phyloP scores from a whole-genome alignment of 495 filamentous ascomycete genomes.

The Neurospora pannonica region DNA sequence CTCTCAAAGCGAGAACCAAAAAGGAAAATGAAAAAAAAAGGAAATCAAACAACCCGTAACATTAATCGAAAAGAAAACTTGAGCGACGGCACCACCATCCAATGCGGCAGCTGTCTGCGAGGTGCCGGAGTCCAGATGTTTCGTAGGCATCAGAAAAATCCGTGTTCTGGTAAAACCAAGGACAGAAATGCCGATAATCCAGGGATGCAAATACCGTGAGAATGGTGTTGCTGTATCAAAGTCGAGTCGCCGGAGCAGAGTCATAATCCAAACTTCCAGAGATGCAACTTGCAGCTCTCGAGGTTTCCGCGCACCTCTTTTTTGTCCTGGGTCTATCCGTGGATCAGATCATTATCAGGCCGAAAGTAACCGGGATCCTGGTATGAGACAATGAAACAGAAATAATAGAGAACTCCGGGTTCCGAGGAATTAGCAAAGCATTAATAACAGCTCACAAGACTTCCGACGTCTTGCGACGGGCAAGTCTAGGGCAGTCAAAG shows the following conservation, averaged over 20 bases:
- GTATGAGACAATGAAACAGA: conserved; percentile 3
- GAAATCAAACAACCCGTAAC: conserved; percentile 17
- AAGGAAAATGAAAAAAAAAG: conserved; percentile 17
- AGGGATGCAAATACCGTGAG: neutral
- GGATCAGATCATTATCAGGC: conserved; percentile 22
- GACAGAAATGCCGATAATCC: conserved; percentile 2
- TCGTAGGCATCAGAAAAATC: conserved; percentile 4
- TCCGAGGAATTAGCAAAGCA: conserved; percentile 19
- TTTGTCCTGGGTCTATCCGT: conserved; percentile 31
- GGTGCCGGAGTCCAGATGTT: conserved; percentile 4
- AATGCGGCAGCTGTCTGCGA: conserved; percentile 5
- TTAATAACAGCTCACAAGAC: conserved; percentile 11
- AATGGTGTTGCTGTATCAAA: neutral
- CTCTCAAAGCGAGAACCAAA: conserved; percentile 14
- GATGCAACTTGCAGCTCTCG: conserved; percentile 39
- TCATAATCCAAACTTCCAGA: conserved; percentile 10
- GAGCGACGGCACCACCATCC: conserved; percentile 18
- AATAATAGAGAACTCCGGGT: conserved; percentile 13
- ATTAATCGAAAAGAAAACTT: conserved; percentile 12
- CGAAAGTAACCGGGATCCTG: conserved; percentile 22
- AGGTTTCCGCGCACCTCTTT: conserved; percentile 22
- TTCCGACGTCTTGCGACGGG: conserved; percentile 2
- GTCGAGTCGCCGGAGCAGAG: conserved; percentile 5
- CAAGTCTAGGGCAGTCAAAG: conserved; percentile 3
- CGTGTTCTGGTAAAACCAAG: conserved; percentile 4